Percentiles rank a stretch among this genome's conserved stretches.
phyloP scores from a whole-genome alignment of 768 basidiomycete species.

The Trametes gibbosa region DNA sequence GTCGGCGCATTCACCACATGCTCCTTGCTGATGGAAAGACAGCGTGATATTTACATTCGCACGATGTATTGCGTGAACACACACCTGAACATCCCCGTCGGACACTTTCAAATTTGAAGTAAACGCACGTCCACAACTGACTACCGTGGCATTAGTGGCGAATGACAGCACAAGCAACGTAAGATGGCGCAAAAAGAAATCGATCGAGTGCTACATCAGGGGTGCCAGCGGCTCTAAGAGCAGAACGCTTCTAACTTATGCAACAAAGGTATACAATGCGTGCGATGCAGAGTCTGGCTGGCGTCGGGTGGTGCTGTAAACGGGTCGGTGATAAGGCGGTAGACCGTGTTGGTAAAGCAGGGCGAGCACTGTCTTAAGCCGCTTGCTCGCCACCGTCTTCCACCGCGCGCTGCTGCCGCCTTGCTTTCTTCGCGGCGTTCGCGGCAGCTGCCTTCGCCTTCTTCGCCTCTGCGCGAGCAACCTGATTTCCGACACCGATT shows the following conservation, averaged over 20 bases:
- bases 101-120: too few species aligned
- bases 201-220: background rate
- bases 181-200: background rate
- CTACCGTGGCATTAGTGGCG: background rate
- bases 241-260: constrained; percentile 14
- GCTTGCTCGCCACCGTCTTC: constrained; percentile 3
- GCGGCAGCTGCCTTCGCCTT: constrained; percentile 84
- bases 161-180: background rate
- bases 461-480: constrained; percentile 71
- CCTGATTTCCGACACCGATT: constrained; percentile 29
- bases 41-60: too few species aligned
- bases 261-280: constrained; percentile 22
- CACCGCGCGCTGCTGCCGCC: constrained; percentile 38
- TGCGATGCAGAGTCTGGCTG: constrained; percentile 13
- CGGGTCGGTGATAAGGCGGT: background rate
- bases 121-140: too few species aligned
- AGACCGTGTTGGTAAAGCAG: background rate
- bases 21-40: too few species aligned
- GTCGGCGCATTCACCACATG: too few species aligned
- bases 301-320: background rate
- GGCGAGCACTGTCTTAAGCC: background rate
- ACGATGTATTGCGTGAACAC: background rate
- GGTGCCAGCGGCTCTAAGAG: constrained; percentile 2
- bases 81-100: background rate
- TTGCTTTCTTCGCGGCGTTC: constrained; percentile 88